Base-by-base conservation (phyloP, 371 early-diverging fungal species). In the Basidiobolus heterosporus region DNA sequence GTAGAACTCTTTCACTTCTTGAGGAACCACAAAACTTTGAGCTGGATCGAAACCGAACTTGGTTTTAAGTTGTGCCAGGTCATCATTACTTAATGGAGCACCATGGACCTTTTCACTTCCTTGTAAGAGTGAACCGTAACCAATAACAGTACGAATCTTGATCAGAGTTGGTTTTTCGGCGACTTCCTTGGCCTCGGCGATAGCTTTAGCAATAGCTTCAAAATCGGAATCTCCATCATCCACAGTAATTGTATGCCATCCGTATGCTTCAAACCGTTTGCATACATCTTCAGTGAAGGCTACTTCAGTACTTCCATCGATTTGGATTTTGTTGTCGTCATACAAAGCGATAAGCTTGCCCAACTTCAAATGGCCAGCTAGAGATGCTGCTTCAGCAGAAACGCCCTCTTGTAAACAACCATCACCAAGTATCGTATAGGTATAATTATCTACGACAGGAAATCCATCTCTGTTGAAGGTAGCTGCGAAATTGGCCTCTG, bases 381-480 rank as follows among this genome's bases (percentile, higher is more conserved):
- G 74, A 8, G 97, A 91, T 55, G 78, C 73, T 15, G 99, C 94
- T 67, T 99, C 99, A 38, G 86, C 75, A 37, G 85, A 65, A 20
- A 99, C 89, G 67, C 99, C 99, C 71, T 99, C 99, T 67, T 98
- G 98, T 54, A 95, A 67, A 72, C 99, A 99, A 38, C 99, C 99
- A 65, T 99, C 99, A 57, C 99, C 99, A 38, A 82, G 63, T 40
- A 98, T 76, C 55, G 78, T 75, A 52, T 78, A 98, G 30, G 90
- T 89, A 54, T 80, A 61, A 69, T 89, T 87, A 64, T 82, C 72
- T 56, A 96, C 71, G 20, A 96, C 59, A 15, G 70, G 70, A 65
- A 69, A 93, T 42, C 76, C 82, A 18, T 85, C 82, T 50, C 66
- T 74, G 74, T 95, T 97, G 72, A 86, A 94, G 9, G 72, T 80